Evolutionary conservation across 768 basidiomycete genomes (phyloP).

Genomic region (Macrolepiota albuminosa): DNA sequence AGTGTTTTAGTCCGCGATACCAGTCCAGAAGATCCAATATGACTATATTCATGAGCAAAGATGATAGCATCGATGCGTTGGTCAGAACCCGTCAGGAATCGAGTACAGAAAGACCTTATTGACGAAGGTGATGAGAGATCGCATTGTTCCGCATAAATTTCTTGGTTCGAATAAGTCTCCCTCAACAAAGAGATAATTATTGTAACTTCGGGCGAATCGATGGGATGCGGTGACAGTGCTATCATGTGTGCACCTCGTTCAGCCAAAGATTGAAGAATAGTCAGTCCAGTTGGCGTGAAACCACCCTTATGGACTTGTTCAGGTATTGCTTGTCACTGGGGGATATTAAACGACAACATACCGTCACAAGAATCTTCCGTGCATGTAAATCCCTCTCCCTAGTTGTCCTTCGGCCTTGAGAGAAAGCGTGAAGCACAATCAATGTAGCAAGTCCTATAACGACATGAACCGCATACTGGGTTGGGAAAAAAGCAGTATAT

Average conservation of each 20-base stretch:
- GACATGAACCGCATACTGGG: slow-evolving; percentile 54
- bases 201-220: slow-evolving; percentile 49
- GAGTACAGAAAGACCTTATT: slow-evolving; percentile 63
- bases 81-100: slow-evolving; percentile 61
- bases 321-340: neutral
- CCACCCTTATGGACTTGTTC: slow-evolving; percentile 46
- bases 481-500: slow-evolving; percentile 42
- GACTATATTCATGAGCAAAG: slow-evolving; percentile 72
- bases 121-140: slow-evolving; percentile 63
- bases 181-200: slow-evolving; percentile 66
- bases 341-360: slow-evolving; percentile 25
- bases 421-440: slow-evolving; percentile 50
- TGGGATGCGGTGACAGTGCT: slow-evolving; percentile 58
- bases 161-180: slow-evolving; percentile 64
- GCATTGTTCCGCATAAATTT: slow-evolving; percentile 77
- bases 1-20: slow-evolving; percentile 18
- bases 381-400: slow-evolving; percentile 76
- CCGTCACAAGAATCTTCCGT: slow-evolving; percentile 67
- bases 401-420: slow-evolving; percentile 65
- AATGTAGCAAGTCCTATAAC: slow-evolving; percentile 37
- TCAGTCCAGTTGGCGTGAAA: slow-evolving; percentile 70
- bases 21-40: slow-evolving; percentile 44
- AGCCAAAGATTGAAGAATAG: slow-evolving; percentile 61
- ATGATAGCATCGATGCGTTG: slow-evolving; percentile 75
- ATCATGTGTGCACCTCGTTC: slow-evolving; percentile 77